phyloP scores from a whole-genome alignment of 495 filamentous ascomycete genomes.

The Mycothermus thermophilus region DNA sequence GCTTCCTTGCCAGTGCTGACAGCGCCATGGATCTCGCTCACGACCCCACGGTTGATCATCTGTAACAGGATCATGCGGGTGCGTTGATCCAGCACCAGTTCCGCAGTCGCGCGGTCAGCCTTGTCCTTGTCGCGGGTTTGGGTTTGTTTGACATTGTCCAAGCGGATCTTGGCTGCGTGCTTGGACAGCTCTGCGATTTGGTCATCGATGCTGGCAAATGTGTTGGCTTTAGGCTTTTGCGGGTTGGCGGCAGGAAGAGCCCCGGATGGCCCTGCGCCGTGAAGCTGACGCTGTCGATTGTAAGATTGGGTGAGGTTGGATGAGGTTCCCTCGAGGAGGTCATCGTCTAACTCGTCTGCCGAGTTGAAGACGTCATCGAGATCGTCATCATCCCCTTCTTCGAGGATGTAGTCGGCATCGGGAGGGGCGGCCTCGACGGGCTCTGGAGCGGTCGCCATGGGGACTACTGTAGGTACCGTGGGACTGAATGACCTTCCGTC shows the following conservation, averaged over 20 bases:
- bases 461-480: too few species aligned
- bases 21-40: conserved; percentile 75
- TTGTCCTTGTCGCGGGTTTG: conserved; percentile 54
- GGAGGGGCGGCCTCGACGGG: conserved; percentile 4
- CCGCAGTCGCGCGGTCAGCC: conserved; percentile 80
- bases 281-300: conserved; percentile 64
- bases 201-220: conserved; percentile 65
- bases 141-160: conserved; percentile 51
- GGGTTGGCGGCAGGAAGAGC: conserved; percentile 47
- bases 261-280: conserved; percentile 17
- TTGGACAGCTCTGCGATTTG: conserved; percentile 69
- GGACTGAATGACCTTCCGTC: too few species aligned
- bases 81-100: conserved; percentile 84
- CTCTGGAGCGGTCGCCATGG: too few species aligned
- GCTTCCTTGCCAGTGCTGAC: conserved; percentile 94
- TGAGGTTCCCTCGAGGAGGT: conserved; percentile 47
- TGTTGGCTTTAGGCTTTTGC: conserved; percentile 75
- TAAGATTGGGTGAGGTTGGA: conserved; percentile 76
- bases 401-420: conserved; percentile 5
- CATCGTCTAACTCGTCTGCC: conserved; percentile 35
- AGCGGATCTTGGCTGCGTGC: conserved; percentile 78
- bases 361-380: conserved; percentile 29
- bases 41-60: conserved; percentile 80
- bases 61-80: conserved; percentile 91
- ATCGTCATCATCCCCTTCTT: conserved; percentile 25